phyloP scores from a whole-genome alignment of 2,329 filamentous ascomycete species.

The Microdochium nivale region DNA sequence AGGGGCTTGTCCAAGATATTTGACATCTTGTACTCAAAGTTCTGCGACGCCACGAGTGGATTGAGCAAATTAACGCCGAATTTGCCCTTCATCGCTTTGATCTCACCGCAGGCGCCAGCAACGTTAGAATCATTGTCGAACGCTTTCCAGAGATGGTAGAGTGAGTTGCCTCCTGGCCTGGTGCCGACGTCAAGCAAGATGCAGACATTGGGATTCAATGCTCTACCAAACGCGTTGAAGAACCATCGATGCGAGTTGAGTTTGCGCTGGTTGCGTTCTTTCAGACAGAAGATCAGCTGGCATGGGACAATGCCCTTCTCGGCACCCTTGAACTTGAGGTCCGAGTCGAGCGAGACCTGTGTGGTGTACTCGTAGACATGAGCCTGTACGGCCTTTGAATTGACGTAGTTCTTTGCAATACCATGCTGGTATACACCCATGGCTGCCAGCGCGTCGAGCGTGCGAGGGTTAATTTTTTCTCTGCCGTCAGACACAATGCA shows the following conservation, averaged over 20 bases:
- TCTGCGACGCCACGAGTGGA: constrained; percentile 89
- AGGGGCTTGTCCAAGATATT: constrained; percentile 98
- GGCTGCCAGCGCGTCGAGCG: constrained; percentile 86
- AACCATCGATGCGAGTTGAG: constrained; percentile 98
- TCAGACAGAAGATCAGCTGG: constrained; percentile 97
- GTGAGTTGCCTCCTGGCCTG: constrained; percentile 74
- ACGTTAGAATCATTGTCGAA: constrained; percentile 98
- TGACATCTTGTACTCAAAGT: constrained; percentile 99
- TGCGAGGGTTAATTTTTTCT: constrained; percentile 78
- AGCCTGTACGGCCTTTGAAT: constrained; percentile 87
- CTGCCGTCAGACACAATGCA: constrained; percentile 95
- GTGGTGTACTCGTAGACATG: constrained; percentile 99
- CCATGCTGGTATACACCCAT: constrained; percentile 98
- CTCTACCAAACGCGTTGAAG: constrained; percentile 93
- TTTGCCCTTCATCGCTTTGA: constrained; percentile 91
- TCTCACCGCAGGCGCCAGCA: constrained; percentile 93
- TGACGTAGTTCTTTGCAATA: constrained; percentile 97
- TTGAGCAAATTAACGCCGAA: constrained; percentile 84
- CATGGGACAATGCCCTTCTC: constrained; percentile 98
- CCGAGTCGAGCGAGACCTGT: constrained; percentile 89
- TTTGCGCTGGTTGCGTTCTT: constrained; percentile 96
- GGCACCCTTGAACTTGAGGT: constrained; percentile 96
- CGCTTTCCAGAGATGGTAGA: constrained; percentile 99
- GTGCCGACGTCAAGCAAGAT: constrained; percentile 96
- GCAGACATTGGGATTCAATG: constrained; percentile 91